Conservation (phyloP, 78 protist species). For the Dictyostelium brefeldianum region DNA sequence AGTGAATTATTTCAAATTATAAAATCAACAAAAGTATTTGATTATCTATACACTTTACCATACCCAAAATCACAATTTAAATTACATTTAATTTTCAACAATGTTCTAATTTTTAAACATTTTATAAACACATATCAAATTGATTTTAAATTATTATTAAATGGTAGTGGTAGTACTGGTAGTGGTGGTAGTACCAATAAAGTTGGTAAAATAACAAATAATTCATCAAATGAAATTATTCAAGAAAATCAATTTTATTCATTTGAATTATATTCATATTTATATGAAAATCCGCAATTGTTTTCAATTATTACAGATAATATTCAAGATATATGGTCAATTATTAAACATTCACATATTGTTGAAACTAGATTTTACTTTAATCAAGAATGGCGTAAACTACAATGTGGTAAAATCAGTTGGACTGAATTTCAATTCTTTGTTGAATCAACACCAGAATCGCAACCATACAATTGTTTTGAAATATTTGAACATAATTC, state of each 20-base stretch:
- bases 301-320: neutral
- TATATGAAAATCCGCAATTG: neutral
- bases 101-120: neutral
- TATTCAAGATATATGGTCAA: conserved; percentile 10
- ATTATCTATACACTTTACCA: neutral
- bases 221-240: neutral
- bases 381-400: too few relatives aligned
- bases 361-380: neutral
- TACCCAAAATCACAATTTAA: conserved; percentile 14
- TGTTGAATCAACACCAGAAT: neutral
- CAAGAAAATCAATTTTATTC: neutral
- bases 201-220: neutral
- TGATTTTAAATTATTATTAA: neutral
- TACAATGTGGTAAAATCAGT: too few relatives aligned
- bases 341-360: conserved; percentile 8
- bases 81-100: neutral
- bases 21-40: neutral
- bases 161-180: too few relatives aligned
- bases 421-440: neutral
- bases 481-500: neutral
- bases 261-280: conserved; percentile 2
- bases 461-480: neutral
- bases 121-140: neutral
- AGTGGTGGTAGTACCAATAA: too few relatives aligned
- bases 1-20: conserved; percentile 2